phyloP scores from a whole-genome alignment of 768 basidiomycete genomes.

The Boletus sp. region DNA sequence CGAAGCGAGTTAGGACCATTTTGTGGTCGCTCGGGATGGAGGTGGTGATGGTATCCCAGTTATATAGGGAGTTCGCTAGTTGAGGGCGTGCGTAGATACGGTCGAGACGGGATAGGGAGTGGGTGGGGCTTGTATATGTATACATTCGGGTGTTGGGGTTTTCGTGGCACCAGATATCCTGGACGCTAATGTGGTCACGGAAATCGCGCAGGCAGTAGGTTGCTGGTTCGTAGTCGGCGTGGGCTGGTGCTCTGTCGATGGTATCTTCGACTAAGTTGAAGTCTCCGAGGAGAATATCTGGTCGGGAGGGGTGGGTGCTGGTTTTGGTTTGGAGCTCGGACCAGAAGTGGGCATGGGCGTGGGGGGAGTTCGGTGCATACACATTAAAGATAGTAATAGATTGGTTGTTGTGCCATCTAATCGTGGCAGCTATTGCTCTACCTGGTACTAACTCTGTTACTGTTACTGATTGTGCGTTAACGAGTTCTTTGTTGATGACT shows the following conservation, averaged over 20 bases:
- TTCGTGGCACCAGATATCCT: not conserved
- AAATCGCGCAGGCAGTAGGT: slow-evolving; percentile 11
- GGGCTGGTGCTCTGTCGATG: slow-evolving; percentile 35
- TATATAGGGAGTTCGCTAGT: not conserved
- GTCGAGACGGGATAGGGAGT: not conserved
- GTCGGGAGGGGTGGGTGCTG: slow-evolving; percentile 13
- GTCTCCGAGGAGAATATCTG: slow-evolving; percentile 36
- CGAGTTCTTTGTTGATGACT: not conserved
- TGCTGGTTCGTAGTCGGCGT: slow-evolving; percentile 10
- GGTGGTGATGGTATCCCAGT: not conserved
- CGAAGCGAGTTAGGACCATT: not conserved
- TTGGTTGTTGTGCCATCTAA: not conserved
- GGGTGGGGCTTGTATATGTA: not conserved
- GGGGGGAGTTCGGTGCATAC: slow-evolving; percentile 35
- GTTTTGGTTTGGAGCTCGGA: not conserved
- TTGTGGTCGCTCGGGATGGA: slow-evolving; percentile 5
- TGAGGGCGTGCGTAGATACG: not conserved
- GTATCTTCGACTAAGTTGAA: slow-evolving; percentile 42
- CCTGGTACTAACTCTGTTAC: no score
- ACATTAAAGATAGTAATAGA: slow-evolving; percentile 29
- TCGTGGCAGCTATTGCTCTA: not conserved
- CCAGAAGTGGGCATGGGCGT: slow-evolving; percentile 35
- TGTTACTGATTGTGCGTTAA: no score
- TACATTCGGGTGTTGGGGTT: not conserved
- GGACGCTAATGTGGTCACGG: not conserved